Base-by-base conservation (phyloP, 805 yeast species). In the Kurtzmaniella fragi region DNA sequence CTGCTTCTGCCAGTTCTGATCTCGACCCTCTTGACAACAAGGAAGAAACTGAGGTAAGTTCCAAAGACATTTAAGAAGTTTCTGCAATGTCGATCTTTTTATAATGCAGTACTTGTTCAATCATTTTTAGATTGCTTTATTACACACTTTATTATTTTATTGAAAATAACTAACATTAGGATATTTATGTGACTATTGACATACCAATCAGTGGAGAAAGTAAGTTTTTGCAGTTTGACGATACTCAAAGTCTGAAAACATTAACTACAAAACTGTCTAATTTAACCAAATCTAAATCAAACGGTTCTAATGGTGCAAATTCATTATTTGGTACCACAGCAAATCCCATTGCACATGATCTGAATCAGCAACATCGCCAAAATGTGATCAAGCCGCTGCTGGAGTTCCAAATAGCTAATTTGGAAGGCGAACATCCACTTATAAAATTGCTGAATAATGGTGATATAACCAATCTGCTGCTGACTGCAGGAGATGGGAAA, bases 301-400 rank as follows among this genome's bases (percentile, higher is more conserved):
- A 20, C 12, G 16, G 15, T 9, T 5, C 17, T n/a, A 33, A 5
- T n/a, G 31, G 28, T 11, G 7, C 35, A 10, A 32, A 33, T 15
- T 37, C 41, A 12, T n/a, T 35, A n/a, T 47, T 83, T 17, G 79
- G 78, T 43, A 54, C 74, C 11, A 70, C 82, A 13, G 85, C 83
- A 0, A 5, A 13, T 11, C 11, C 5, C 5, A 16, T 6, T 8
- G 30, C 20, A 12, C 26, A 27, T 10, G 37, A 11, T 16, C 10
- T 33, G 13, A 30, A 28, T 15, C 31, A 28, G 28, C 36, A 15
- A 26, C 17, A 26, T 16, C 48, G 42, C 34, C 50, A 48, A 35
- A 50, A 57, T 40, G 44, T 61, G 26, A 64, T 68, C 37, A 64
- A 60, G 40, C 70, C 73, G 3, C 54, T 63, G n/a, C 64, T 73